These are phyloP conservation scores for Eutrema salsugineum DNA, from an alignment of 441 rosid species.

Conservation along the genomic window DNA sequence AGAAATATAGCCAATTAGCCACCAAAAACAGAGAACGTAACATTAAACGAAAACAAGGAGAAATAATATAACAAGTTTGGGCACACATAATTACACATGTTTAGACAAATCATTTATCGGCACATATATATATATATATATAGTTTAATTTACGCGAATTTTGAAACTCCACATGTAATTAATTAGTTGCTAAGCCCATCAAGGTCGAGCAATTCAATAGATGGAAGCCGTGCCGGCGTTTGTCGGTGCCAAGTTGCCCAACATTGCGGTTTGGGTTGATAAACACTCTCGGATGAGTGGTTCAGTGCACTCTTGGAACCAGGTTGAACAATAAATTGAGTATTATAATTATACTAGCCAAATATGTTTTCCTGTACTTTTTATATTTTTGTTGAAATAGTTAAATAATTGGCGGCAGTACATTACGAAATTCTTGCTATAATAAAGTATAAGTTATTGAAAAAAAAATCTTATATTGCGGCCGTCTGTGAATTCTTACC, in stretches of 20 bases:
- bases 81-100: neutral
- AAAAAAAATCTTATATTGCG: conserved; percentile 33
- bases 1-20: too few relatives aligned
- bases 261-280: neutral
- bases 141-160: neutral
- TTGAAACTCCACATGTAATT: neutral
- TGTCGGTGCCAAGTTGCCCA: neutral
- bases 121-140: too few relatives aligned
- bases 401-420: neutral
- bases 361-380: too few relatives aligned
- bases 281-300: neutral
- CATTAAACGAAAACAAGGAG: neutral
- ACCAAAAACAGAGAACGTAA: neutral
- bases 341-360: neutral
- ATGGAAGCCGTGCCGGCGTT: neutral
- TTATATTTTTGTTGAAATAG: neutral
- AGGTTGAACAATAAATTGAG: neutral
- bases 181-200: neutral
- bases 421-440: neutral
- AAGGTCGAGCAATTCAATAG: neutral
- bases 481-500: conserved; percentile 32
- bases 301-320: neutral
- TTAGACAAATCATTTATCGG: neutral
- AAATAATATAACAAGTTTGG: neutral
- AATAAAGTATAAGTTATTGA: conserved; percentile 1